Evolutionary conservation across 192 early-diverging fungal genomes (phyloP).

Genomic region (Coemansia asiatica): DNA sequence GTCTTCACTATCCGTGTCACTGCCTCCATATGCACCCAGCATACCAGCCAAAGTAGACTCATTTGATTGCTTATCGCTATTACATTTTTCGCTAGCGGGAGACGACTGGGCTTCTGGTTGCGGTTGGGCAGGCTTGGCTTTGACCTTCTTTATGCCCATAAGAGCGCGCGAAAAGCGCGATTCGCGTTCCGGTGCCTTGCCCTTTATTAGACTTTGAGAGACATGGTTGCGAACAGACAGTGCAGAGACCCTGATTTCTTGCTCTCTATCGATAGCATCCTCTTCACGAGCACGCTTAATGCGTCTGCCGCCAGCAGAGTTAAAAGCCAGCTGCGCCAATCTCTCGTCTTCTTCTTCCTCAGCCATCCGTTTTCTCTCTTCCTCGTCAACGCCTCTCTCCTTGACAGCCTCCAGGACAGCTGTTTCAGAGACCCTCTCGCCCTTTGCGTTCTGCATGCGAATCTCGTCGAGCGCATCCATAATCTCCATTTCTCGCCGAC

Average conservation of each 20-base stretch:
- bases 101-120: neutral
- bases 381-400: conserved; percentile 30
- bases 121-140: conserved; percentile 10
- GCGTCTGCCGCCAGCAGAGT: conserved; percentile 13
- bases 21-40: conserved; percentile 42
- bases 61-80: neutral
- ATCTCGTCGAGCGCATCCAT: conserved; percentile 97
- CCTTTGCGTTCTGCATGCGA: conserved; percentile 78
- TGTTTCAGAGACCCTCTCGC: conserved; percentile 74
- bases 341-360: conserved; percentile 22
- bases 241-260: neutral
- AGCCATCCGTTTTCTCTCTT: conserved; percentile 10
- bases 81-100: neutral
- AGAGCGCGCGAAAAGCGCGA: conserved; percentile 14
- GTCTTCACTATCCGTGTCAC: conserved; percentile 7
- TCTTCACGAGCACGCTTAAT: conserved; percentile 39
- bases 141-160: conserved; percentile 26
- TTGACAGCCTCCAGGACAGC: conserved; percentile 56
- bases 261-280: neutral
- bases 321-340: conserved; percentile 29
- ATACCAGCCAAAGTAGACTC: conserved; percentile 27
- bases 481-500: conserved; percentile 96
- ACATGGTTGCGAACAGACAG: neutral
- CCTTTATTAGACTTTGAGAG: neutral
- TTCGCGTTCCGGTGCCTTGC: neutral